Percentiles rank a stretch among this genome's conserved stretches.
These are phyloP conservation scores for Digitaria exilis DNA, from an alignment of 202 grass and related monocot species.

Conservation along the genomic window DNA sequence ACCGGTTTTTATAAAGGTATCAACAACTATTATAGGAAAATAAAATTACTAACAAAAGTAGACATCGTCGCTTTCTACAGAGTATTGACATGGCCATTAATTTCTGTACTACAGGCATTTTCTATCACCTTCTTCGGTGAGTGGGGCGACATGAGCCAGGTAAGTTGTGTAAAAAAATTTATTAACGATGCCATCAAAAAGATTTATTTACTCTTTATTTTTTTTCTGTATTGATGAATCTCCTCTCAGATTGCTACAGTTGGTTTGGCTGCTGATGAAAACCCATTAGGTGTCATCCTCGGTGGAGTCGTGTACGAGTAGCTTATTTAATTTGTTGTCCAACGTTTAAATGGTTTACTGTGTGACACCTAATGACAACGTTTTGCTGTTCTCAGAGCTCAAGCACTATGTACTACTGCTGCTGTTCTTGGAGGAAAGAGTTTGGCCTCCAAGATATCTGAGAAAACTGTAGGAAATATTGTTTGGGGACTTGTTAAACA, in stretches of 20 bases:
- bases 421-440: slow-evolving; percentile 93
- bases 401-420: slow-evolving; percentile 91
- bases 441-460: slow-evolving; percentile 90
- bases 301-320: slow-evolving; percentile 76
- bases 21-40: slow-evolving; percentile 1
- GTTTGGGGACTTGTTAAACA: background rate
- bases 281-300: slow-evolving; percentile 90
- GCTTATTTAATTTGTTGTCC: background rate
- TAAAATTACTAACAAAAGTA: background rate
- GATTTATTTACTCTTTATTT: background rate
- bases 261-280: slow-evolving; percentile 82
- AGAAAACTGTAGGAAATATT: slow-evolving; percentile 67
- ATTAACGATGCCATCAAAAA: background rate
- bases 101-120: slow-evolving; percentile 69
- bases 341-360: background rate
- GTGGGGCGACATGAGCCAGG: slow-evolving; percentile 98
- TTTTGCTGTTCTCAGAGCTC: slow-evolving; percentile 46
- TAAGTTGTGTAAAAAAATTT: slow-evolving; percentile 34
- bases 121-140: slow-evolving; percentile 97
- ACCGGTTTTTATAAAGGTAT: slow-evolving; percentile 91
- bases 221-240: background rate
- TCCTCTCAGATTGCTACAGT: slow-evolving; percentile 79
- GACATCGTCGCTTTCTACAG: background rate
- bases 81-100: slow-evolving; percentile 33
- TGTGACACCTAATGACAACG: slow-evolving; percentile 11